phyloP scores from a whole-genome alignment of 768 basidiomycete genomes.

The Agaricus subrufescens region DNA sequence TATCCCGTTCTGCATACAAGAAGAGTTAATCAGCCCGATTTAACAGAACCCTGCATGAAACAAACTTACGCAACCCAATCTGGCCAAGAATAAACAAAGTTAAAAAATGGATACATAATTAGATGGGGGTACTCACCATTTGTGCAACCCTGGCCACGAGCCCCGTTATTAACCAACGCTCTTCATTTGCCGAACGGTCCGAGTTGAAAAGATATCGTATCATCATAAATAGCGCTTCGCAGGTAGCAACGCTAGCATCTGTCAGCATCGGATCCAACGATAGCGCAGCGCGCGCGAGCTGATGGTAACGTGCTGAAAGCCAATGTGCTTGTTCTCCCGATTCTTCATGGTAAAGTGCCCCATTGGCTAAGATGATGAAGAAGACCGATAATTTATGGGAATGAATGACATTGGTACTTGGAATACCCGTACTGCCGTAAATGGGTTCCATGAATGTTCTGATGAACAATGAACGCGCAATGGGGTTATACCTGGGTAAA shows the following conservation, averaged over 20 bases:
- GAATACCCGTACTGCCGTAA: slow-evolving; percentile 30
- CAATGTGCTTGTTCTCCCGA: slow-evolving; percentile 20
- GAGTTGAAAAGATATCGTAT: slow-evolving; percentile 36
- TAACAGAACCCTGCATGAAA: background rate
- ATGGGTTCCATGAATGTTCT: slow-evolving; percentile 34
- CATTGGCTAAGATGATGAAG: slow-evolving; percentile 46
- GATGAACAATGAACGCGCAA: slow-evolving; percentile 38
- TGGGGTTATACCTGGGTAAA: slow-evolving; percentile 38
- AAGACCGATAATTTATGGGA: slow-evolving; percentile 48
- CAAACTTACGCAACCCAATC: slow-evolving; percentile 49
- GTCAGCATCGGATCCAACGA: slow-evolving; percentile 38
- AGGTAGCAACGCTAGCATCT: slow-evolving; percentile 41
- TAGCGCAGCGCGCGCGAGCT: slow-evolving; percentile 43
- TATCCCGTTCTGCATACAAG: slow-evolving; percentile 40
- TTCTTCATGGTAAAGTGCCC: slow-evolving; percentile 37
- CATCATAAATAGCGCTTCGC: slow-evolving; percentile 44
- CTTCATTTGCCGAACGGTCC: slow-evolving; percentile 38
- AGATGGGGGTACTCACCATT: slow-evolving; percentile 28
- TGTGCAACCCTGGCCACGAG: slow-evolving; percentile 37
- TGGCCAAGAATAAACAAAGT: slow-evolving; percentile 14
- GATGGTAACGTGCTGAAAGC: slow-evolving; percentile 36
- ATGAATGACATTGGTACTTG: slow-evolving; percentile 30
- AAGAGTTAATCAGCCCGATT: background rate
- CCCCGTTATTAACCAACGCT: slow-evolving; percentile 46
- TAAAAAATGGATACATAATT: slow-evolving; percentile 3